phyloP scores from a whole-genome alignment of 1,139 yeast genomes.

The Yamadazyma dushanensis region DNA sequence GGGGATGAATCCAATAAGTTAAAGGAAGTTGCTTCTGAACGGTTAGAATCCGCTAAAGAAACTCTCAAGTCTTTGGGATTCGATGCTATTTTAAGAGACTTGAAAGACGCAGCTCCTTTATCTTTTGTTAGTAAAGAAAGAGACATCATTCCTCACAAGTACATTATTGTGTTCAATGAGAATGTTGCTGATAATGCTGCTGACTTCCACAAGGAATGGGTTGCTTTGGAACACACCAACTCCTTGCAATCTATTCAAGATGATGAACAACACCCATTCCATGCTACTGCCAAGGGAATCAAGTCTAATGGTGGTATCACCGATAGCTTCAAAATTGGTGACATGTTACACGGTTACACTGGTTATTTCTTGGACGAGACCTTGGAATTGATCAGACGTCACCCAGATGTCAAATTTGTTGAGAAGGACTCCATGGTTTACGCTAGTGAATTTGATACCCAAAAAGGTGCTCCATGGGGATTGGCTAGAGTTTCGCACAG shows the following conservation, averaged over 20 bases:
- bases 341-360: slow-evolving; percentile 30
- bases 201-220: slow-evolving; percentile 64
- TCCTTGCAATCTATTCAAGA: slow-evolving; percentile 21
- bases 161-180: slow-evolving; percentile 37
- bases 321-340: slow-evolving; percentile 40
- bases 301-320: slow-evolving; percentile 54
- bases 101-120: slow-evolving; percentile 18
- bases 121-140: slow-evolving; percentile 12
- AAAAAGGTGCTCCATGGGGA: slow-evolving; percentile 37
- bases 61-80: slow-evolving; percentile 11
- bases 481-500: slow-evolving; percentile 38
- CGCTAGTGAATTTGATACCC: slow-evolving; percentile 35
- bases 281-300: slow-evolving; percentile 30
- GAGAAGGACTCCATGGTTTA: slow-evolving; percentile 37
- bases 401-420: slow-evolving; percentile 33
- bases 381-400: slow-evolving; percentile 25
- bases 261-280: slow-evolving; percentile 37
- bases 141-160: slow-evolving; percentile 51
- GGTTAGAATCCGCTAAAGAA: slow-evolving; percentile 9
- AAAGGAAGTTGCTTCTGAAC: slow-evolving; percentile 3
- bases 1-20: slow-evolving; percentile 10
- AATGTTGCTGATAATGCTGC: slow-evolving; percentile 27
- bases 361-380: slow-evolving; percentile 33
- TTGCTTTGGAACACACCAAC: slow-evolving; percentile 47
- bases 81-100: slow-evolving; percentile 13